phyloP scores from a whole-genome alignment of 352 stramenopile species.

The Globisporangium ultimum region DNA sequence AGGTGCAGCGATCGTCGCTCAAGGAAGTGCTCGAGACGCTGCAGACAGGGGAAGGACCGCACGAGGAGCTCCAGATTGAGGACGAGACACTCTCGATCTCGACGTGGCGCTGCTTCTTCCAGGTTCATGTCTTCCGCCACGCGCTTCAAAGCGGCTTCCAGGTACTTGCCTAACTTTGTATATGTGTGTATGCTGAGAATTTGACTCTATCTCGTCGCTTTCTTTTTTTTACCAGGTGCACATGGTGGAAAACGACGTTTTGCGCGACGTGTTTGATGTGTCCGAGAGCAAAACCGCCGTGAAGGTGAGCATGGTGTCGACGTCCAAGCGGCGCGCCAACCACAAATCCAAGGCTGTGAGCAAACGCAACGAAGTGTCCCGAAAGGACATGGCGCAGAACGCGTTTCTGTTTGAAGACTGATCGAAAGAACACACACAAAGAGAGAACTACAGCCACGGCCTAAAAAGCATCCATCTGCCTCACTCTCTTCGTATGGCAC shows the following conservation, averaged over 20 bases:
- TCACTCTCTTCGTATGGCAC: not conserved
- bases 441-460: no score
- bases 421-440: constrained; percentile 1
- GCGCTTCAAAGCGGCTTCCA: constrained; percentile 56
- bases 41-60: constrained; percentile 45
- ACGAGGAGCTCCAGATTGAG: constrained; percentile 50
- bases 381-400: constrained; percentile 55
- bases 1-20: constrained; percentile 54
- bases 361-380: constrained; percentile 52
- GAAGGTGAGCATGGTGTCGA: constrained; percentile 47
- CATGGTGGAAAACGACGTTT: constrained; percentile 48
- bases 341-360: constrained; percentile 44
- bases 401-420: constrained; percentile 68
- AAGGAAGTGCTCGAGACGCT: constrained; percentile 71
- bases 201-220: not conserved
- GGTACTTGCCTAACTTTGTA: constrained; percentile 7
- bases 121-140: constrained; percentile 55
- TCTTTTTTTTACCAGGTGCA: constrained; percentile 24
- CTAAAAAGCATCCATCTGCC: not conserved
- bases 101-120: constrained; percentile 65
- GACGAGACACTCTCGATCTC: constrained; percentile 48
- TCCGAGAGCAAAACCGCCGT: constrained; percentile 34
- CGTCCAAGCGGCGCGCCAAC: constrained; percentile 40
- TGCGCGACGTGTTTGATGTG: constrained; percentile 64
- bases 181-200: not conserved